Evolutionary conservation across 352 stramenopile genomes (phyloP), one percentile per base, ranked within the genome.

Genomic region (Globisporangium barbulae): DNA sequence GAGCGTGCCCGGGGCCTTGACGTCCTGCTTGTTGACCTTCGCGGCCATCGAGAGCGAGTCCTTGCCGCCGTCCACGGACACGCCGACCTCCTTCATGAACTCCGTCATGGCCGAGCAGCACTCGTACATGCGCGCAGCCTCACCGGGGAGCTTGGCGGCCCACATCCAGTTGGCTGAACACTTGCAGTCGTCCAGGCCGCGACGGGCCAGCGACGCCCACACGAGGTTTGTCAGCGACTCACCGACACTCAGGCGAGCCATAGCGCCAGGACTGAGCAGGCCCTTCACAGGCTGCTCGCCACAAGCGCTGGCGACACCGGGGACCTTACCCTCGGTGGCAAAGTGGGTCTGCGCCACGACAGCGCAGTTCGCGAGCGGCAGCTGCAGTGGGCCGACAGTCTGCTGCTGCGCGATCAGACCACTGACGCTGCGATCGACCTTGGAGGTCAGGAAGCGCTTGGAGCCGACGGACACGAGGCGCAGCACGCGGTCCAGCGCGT

Each of bases 151-250:
- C 83, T 99, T 99, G 31, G 97, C 97, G 5, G 98, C 97, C 85
- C 98, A 99, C 97, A 99, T 99, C 97, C 97, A 99, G 83, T 99
- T 99, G 45, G 93, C 96, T 67, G 92, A 98, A 55, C 94, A 96
- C 81, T 99, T 99, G 78, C 98, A 97, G 75, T 99, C 96, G 33
- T 94, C 79, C n/a, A 99, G 86, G 10, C 85, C 89, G 30, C 91
- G 96, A 67, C 96, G 89, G 5, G 74, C 71, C 12, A 96, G 79
- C 62, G 87, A 91, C 0, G 97, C 98, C 90, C 96, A 99, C 69
- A 99, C 96, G 47, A 99, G 76, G 84, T 99, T 99, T 3, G 97
- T 99, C 56, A 99, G 86, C 48, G 97, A 93, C 74, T 99, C 98
- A 25, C 94, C 97, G 13, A 99, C 95, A 63, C 85, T 98, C 84